Percentiles rank a stretch among this genome's conserved stretches.
Evolutionary conservation across 129 eudicot species (phyloP).

Genomic region (Helichrysum umbraculigerum): DNA sequence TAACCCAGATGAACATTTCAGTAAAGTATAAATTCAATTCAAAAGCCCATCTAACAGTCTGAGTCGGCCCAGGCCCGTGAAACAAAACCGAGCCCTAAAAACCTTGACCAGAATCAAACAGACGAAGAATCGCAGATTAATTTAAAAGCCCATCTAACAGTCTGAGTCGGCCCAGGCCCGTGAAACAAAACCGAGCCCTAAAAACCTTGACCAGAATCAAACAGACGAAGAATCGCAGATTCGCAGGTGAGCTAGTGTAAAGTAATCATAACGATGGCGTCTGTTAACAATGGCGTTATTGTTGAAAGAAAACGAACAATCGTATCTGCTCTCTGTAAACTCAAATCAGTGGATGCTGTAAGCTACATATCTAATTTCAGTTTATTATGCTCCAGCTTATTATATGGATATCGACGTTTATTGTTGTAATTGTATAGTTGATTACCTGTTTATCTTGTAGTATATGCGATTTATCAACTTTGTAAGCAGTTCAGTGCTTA

Average conservation of each 20-base stretch:
- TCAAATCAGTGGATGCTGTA: constrained; percentile 61
- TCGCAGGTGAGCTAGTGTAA: constrained; percentile 10
- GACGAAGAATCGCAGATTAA: constrained; percentile 10
- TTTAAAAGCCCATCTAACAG: background rate
- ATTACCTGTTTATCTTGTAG: background rate
- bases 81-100: constrained; percentile 28
- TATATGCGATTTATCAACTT: background rate
- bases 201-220: background rate
- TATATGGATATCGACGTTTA: background rate
- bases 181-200: constrained; percentile 30
- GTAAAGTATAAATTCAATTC: too few relatives aligned
- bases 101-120: background rate
- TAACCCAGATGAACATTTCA: too few relatives aligned
- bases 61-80: constrained; percentile 25
- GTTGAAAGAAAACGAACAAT: constrained; percentile 49
- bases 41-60: background rate
- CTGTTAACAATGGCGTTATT: constrained; percentile 15
- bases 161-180: constrained; percentile 21
- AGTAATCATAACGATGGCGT: constrained; percentile 40
- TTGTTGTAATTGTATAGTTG: background rate
- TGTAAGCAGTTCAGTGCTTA: background rate
- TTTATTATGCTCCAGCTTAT: background rate
- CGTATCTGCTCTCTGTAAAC: constrained; percentile 62
- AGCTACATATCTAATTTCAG: constrained; percentile 19
- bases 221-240: constrained; percentile 19